Conservation (phyloP, 169 alveolate genomes). For the Cryptosporidium andersoni region DNA sequence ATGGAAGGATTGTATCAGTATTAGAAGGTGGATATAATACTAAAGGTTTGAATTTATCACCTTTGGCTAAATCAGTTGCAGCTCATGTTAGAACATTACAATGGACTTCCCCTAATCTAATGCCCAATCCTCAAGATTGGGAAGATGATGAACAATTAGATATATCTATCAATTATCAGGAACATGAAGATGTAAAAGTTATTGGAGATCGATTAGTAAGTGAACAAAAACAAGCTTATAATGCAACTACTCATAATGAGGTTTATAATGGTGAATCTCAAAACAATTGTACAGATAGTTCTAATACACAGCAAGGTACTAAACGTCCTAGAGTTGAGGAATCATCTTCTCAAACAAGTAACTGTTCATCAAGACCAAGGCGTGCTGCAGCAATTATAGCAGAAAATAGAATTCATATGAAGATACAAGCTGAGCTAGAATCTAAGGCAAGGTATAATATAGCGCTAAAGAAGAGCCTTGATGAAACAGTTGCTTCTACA, state of each 20-base stretch:
- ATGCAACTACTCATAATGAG: not conserved
- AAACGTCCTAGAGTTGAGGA: constrained; percentile 10
- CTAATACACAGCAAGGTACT: not conserved
- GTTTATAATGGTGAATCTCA: not conserved
- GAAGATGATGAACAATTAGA: constrained; percentile 58
- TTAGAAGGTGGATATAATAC: constrained; percentile 99
- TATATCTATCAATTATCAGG: not conserved
- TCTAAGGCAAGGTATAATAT: not conserved
- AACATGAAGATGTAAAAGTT: not conserved
- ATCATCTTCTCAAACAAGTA: not conserved
- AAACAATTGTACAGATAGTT: not conserved
- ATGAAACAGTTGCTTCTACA: too few relatives aligned
- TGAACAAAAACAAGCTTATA: not conserved
- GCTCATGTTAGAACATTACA: constrained; percentile 88
- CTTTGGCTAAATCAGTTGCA: constrained; percentile 91
- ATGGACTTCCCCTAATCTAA: constrained; percentile 66
- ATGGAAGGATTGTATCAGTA: constrained; percentile 94
- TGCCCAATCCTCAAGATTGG: constrained; percentile 72
- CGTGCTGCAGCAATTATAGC: constrained; percentile 70
- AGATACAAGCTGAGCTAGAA: constrained; percentile 51
- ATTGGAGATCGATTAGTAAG: not conserved
- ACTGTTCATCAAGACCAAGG: constrained; percentile 11
- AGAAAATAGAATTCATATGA: constrained; percentile 57
- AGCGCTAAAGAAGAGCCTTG: not conserved
- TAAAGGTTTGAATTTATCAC: constrained; percentile 87